phyloP scores from a whole-genome alignment of 2,329 filamentous ascomycete genomes.

The Paramyrothecium roridum region DNA sequence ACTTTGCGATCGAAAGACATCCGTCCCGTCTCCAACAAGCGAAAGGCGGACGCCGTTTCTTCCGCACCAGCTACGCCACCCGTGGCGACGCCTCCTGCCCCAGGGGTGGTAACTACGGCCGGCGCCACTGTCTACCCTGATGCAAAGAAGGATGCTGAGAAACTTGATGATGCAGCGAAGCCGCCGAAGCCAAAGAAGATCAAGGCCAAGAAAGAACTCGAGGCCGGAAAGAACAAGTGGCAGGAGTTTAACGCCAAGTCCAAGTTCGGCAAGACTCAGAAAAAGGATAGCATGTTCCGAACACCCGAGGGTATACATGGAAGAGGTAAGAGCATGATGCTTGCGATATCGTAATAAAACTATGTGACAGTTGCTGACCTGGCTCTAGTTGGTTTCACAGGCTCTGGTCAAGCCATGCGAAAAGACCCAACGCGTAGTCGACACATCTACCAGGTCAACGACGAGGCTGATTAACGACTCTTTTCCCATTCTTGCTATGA shows the following conservation, averaged over 20 bases:
- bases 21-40: conserved; percentile 74
- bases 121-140: conserved; percentile 59
- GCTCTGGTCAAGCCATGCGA: conserved; percentile 92
- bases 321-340: conserved; percentile 61
- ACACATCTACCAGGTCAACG: conserved; percentile 78
- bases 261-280: conserved; percentile 63
- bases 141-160: conserved; percentile 57
- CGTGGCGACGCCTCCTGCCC: conserved; percentile 32
- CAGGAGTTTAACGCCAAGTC: conserved; percentile 83
- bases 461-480: neutral
- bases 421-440: conserved; percentile 81
- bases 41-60: conserved; percentile 77
- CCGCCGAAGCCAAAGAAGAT: conserved; percentile 81
- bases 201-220: conserved; percentile 86
- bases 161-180: conserved; percentile 65
- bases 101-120: conserved; percentile 48
- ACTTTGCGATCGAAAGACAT: conserved; percentile 81
- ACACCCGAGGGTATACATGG: conserved; percentile 84
- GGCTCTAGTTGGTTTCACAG: conserved; percentile 85
- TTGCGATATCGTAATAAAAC: neutral
- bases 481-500: neutral
- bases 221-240: conserved; percentile 91
- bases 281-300: conserved; percentile 97
- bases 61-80: conserved; percentile 34
- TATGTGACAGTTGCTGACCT: neutral